phyloP scores from a whole-genome alignment of 2,329 filamentous ascomycete genomes.

The Niveomyces coronatus region DNA sequence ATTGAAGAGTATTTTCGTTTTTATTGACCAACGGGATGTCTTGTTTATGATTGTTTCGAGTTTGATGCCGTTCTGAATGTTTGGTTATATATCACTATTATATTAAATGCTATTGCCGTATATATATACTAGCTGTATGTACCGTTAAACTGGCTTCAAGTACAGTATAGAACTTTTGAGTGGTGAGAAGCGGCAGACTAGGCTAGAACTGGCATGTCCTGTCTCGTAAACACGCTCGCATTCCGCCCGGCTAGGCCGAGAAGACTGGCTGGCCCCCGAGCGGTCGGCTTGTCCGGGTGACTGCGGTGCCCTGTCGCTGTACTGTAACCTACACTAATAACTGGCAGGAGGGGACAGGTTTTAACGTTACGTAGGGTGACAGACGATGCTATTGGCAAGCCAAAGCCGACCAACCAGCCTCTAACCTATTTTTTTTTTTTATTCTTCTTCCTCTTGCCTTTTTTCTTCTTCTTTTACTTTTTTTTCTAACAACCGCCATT shows the following conservation, averaged over 20 bases:
- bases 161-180: no score
- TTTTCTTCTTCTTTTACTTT: slow-evolving; percentile 9
- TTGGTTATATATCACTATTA: no score
- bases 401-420: slow-evolving; percentile 2
- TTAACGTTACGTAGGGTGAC: slow-evolving; percentile 5
- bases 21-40: no score
- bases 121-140: no score
- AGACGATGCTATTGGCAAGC: background rate
- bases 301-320: background rate
- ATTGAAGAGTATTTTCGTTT: no score
- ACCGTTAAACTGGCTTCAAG: no score
- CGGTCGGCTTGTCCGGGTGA: background rate
- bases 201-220: background rate
- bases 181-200: no score
- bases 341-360: slow-evolving; percentile 4
- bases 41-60: no score
- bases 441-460: slow-evolving; percentile 7
- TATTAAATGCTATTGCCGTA: no score
- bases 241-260: slow-evolving; percentile 10
- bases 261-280: background rate
- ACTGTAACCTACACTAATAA: slow-evolving; percentile 1
- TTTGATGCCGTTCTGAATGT: no score
- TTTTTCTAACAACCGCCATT: no score
- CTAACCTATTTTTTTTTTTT: slow-evolving; percentile 10
- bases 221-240: slow-evolving; percentile 13